phyloP scores from a whole-genome alignment of 192 early-diverging fungal species.

The Coemansia sp. region DNA sequence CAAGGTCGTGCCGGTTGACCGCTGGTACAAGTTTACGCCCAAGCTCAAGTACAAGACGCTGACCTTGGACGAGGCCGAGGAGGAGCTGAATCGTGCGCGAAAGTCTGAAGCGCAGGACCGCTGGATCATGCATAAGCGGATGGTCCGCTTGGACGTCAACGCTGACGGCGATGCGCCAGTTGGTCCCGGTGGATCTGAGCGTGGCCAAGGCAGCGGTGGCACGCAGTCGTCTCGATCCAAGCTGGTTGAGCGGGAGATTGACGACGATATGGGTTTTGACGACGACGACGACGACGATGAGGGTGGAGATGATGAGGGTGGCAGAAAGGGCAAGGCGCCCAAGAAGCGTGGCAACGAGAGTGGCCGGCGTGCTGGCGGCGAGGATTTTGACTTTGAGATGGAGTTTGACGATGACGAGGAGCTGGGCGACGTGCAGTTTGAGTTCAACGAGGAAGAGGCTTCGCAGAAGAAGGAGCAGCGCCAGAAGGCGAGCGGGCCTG shows the following conservation, averaged over 20 bases:
- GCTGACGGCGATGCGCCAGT: constrained; percentile 21
- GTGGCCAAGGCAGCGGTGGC: not conserved
- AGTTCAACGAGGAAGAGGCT: constrained; percentile 67
- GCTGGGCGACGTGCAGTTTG: constrained; percentile 63
- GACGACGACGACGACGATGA: constrained; percentile 42
- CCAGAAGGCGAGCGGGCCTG: constrained; percentile 12
- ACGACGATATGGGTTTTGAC: constrained; percentile 55
- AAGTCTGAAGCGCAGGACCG: constrained; percentile 34
- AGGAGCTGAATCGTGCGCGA: constrained; percentile 57
- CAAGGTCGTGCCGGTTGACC: constrained; percentile 70
- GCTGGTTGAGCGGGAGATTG: constrained; percentile 51
- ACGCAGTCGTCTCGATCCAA: not conserved
- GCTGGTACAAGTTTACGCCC: constrained; percentile 78
- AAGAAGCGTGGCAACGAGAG: constrained; percentile 28
- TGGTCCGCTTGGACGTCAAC: constrained; percentile 47
- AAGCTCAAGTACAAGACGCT: constrained; percentile 66
- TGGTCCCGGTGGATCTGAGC: constrained; percentile 1
- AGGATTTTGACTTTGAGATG: constrained; percentile 79
- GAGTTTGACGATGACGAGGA: constrained; percentile 85
- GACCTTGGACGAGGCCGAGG: constrained; percentile 76
- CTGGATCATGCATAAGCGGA: constrained; percentile 61
- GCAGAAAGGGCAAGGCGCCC: constrained; percentile 11
- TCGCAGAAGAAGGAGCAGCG: constrained; percentile 60
- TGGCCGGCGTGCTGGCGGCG: constrained; percentile 60
- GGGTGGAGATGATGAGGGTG: constrained; percentile 57